A percentile compares a stretch with the other conserved stretches of the same genome.
These are phyloP conservation scores for Heterobasidion irregulare DNA, from an alignment of 1,284 basidiomycete species.

Conservation along the genomic window DNA sequence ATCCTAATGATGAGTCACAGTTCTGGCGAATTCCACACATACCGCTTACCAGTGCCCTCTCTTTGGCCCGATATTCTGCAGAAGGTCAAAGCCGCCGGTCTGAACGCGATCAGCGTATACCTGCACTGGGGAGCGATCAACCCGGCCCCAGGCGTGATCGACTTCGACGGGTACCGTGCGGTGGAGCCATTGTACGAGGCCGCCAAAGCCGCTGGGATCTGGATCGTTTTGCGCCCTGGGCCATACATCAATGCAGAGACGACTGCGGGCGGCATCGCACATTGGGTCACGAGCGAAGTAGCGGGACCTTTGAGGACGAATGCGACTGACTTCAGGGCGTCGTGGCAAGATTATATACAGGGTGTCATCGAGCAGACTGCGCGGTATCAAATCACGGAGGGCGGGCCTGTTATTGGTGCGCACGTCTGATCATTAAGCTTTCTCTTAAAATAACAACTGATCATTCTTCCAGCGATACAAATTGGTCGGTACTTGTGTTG, in stretches of 20 bases:
- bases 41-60: conserved; percentile 70
- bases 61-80: conserved; percentile 80
- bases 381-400: conserved; percentile 59
- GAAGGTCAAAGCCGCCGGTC: conserved; percentile 74
- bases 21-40: conserved; percentile 78
- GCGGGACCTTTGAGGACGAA: conserved; percentile 62
- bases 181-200: conserved; percentile 52
- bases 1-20: conserved; percentile 16
- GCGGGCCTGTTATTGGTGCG: conserved; percentile 67
- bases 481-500: conserved; percentile 36
- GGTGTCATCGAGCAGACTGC: conserved; percentile 53
- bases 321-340: conserved; percentile 53
- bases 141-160: conserved; percentile 65
- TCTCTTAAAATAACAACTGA: not conserved
- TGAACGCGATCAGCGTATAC: conserved; percentile 72
- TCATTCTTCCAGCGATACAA: conserved; percentile 43
- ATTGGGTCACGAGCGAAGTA: conserved; percentile 68
- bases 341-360: conserved; percentile 66
- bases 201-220: conserved; percentile 35
- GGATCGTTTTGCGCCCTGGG: conserved; percentile 37
- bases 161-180: conserved; percentile 63
- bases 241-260: conserved; percentile 78
- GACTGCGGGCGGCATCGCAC: conserved; percentile 71
- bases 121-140: conserved; percentile 70
- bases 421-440: not conserved